phyloP scores from a whole-genome alignment of 306 rosid species.

The Cucumis cinereus region DNA sequence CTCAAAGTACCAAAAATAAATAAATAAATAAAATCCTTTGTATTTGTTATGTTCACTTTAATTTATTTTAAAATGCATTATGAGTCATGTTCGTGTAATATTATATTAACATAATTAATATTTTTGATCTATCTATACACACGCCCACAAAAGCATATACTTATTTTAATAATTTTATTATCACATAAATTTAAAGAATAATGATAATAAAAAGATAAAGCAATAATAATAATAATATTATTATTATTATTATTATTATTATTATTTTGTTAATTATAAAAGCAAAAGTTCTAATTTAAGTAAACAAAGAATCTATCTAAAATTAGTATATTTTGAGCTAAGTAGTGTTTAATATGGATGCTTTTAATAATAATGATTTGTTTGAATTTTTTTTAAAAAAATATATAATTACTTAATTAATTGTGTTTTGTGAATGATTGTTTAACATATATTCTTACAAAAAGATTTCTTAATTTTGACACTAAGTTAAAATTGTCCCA shows the following conservation, averaged over 20 bases:
- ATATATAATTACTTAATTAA: no score
- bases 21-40: not conserved
- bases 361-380: no score
- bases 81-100: not conserved
- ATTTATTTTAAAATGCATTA: not conserved
- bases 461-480: no score
- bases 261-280: not conserved
- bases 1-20: slow-evolving; percentile 5
- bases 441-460: no score
- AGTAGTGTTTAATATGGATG: not conserved
- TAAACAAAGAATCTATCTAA: not conserved
- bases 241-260: not conserved
- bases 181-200: not conserved
- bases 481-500: no score
- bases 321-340: not conserved
- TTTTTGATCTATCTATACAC: not conserved
- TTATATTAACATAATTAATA: not conserved
- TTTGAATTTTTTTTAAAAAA: no score
- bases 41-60: not conserved
- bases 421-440: no score
- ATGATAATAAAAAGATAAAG: not conserved
- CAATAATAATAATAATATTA: not conserved
- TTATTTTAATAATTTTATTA: not conserved
- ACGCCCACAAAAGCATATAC: not conserved
- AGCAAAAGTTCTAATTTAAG: not conserved